Percentiles rank a stretch among this genome's conserved stretches.
Evolutionary conservation across 2,329 filamentous ascomycete species (phyloP).

Genomic region (Clonostachys chloroleuca): DNA sequence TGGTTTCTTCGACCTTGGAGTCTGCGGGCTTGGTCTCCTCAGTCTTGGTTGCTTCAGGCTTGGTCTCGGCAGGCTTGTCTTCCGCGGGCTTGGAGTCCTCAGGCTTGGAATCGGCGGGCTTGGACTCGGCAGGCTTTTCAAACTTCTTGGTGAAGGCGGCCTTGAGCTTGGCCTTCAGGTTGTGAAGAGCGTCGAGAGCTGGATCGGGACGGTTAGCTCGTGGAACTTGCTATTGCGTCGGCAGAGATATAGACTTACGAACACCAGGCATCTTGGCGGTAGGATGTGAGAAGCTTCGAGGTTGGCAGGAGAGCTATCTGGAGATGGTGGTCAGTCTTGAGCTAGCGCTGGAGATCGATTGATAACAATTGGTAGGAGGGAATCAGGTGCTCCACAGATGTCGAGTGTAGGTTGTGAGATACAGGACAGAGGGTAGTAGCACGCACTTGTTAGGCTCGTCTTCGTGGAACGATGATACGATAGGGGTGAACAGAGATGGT

Average conservation of each 20-base stretch:
- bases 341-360: too few relatives aligned
- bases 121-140: slow-evolving; percentile 20
- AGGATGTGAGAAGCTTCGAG: neutral
- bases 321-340: too few relatives aligned
- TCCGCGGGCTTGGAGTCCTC: slow-evolving; percentile 7
- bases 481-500: too few relatives aligned
- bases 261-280: slow-evolving; percentile 4
- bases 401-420: too few relatives aligned
- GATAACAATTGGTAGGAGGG: too few relatives aligned
- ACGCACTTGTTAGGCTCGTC: too few relatives aligned
- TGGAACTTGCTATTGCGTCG: neutral
- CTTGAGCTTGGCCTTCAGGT: slow-evolving; percentile 53
- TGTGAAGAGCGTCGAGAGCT: slow-evolving; percentile 47
- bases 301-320: too few relatives aligned
- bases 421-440: too few relatives aligned
- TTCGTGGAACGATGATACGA: too few relatives aligned
- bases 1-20: slow-evolving; percentile 12
- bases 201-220: neutral
- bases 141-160: slow-evolving; percentile 41
- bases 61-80: slow-evolving; percentile 13
- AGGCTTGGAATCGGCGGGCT: slow-evolving; percentile 13
- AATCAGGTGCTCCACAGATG: too few relatives aligned
- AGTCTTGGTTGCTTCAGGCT: slow-evolving; percentile 26
- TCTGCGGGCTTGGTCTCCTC: slow-evolving; percentile 16
- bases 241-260: slow-evolving; percentile 1